These are phyloP conservation scores for Gardenia jasminoides DNA, from an alignment of 257 asterid genomes.

Conservation along the genomic window DNA sequence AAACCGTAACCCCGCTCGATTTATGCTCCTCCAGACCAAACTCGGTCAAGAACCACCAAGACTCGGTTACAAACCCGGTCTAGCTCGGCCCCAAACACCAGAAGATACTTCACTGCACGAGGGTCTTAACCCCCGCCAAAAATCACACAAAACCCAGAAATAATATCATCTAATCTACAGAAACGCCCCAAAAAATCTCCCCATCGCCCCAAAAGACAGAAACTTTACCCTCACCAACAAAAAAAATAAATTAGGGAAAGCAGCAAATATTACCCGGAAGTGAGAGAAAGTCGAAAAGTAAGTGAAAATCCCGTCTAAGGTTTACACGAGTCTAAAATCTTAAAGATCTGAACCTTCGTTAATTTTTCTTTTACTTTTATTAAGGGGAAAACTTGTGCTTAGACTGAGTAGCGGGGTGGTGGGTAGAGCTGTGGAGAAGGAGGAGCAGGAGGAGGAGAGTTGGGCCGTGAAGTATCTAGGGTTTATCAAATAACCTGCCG, in stretches of 20 bases:
- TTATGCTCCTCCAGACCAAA: not conserved
- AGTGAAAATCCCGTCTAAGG: not conserved
- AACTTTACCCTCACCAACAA: not conserved
- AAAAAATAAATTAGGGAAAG: not conserved
- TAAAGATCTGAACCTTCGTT: slow-evolving; percentile 11
- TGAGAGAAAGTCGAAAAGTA: not conserved
- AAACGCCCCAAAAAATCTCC: not conserved
- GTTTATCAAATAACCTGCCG: slow-evolving; percentile 13
- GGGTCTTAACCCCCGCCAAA: not conserved
- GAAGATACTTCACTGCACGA: not conserved
- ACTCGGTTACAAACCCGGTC: slow-evolving; percentile 7
- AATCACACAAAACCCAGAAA: not conserved
- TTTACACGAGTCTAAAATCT: not conserved
- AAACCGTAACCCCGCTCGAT: not conserved
- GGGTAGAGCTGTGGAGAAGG: not conserved
- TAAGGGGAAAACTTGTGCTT: not conserved
- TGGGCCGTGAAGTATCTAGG: slow-evolving; percentile 14
- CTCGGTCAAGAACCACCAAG: not conserved
- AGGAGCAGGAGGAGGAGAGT: not conserved
- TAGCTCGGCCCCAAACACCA: not conserved
- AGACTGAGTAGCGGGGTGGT: not conserved
- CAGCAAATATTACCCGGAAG: not conserved
- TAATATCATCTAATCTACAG: not conserved
- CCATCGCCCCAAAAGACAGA: not conserved
- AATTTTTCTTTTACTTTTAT: not conserved